phyloP scores from a whole-genome alignment of 495 filamentous ascomycete genomes.

The Beverwykella pulmonaria region DNA sequence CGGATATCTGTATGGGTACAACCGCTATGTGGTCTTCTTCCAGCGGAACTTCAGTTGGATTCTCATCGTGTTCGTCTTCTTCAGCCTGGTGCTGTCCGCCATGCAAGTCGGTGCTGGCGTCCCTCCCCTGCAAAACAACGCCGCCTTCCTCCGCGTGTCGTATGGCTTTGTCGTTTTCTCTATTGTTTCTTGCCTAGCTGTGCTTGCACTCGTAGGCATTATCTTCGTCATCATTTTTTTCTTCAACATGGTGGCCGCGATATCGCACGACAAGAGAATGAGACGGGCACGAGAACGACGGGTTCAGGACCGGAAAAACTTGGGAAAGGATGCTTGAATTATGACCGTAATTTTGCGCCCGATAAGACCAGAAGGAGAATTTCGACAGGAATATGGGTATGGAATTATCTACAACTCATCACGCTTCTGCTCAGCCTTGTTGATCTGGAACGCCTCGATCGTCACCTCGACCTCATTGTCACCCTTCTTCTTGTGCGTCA shows the following conservation, averaged over 20 bases:
- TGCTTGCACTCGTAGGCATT: constrained; percentile 28
- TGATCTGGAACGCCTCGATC: constrained; percentile 32
- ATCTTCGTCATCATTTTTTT: constrained; percentile 34
- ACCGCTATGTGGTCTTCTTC: constrained; percentile 43
- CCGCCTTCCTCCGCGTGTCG: constrained; percentile 51
- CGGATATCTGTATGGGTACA: constrained; percentile 37
- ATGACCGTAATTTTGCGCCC: neutral
- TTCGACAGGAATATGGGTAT: neutral
- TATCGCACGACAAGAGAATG: constrained; percentile 28
- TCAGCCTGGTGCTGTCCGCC: constrained; percentile 58
- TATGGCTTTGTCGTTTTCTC: constrained; percentile 58
- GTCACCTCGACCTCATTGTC: constrained; percentile 31
- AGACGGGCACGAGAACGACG: constrained; percentile 11
- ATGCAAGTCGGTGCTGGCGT: constrained; percentile 63
- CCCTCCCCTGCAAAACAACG: constrained; percentile 43
- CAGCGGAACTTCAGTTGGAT: constrained; percentile 54
- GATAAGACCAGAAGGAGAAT: neutral
- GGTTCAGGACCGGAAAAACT: constrained; percentile 4
- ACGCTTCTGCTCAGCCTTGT: constrained; percentile 16
- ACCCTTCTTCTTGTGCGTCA: constrained; percentile 23
- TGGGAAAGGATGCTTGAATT: constrained; percentile 9
- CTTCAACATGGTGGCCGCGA: constrained; percentile 38
- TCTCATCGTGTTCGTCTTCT: constrained; percentile 51
- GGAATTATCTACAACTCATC: constrained; percentile 31
- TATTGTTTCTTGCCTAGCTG: constrained; percentile 25